Base-by-base conservation (phyloP, 371 early-diverging fungal species). In the Batkoa obscura region DNA sequence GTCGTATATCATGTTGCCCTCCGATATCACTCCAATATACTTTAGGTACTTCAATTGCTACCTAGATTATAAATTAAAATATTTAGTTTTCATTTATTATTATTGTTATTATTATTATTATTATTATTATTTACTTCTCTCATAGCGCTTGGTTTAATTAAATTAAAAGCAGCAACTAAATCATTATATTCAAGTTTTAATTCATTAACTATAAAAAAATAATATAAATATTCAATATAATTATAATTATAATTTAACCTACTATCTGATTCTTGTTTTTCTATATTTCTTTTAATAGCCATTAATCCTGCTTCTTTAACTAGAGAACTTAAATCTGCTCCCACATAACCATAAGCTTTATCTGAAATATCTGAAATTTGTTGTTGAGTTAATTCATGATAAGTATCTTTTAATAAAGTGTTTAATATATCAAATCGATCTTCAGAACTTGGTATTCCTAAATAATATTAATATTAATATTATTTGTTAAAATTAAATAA, bases 251-350 rank as follows among this genome's bases (percentile, higher is more conserved):
- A 43, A 99, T 73, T 72, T 99, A 99, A 0, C 97, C 94, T 15
- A 95, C 99, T 1, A 96, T 97, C 70, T 84, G 98, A 0, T 99
- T 99, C 66, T 88, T 92, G 0, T 93, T 94, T 63, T 78, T 70
- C 35, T 74, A 69, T 0, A 96, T 90, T 32, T 97, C 64, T 17
- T 64, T 62, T 10, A 62, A 70, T 56, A 73, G 12, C 37, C 60
- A 45, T 36, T 45, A 94, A 56, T 4, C 90, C 93, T 2, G 95
- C 94, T 59, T 95, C 94, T 30, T 86, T 72, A 57, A 81, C 76
- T 1, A 93, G 74, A 4, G 84, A 85, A 0, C 85, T 83, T 32
- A 99, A 64, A 72, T 99, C 99, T 0, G 99, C 98, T n/a, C 99
- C 99, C 33, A 94, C 94, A 67, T 86, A 99, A 0, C 98, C 99